These are phyloP conservation scores for Colletotrichum lindemuthianum DNA, from an alignment of 2,329 filamentous ascomycete genomes.

Conservation along the genomic window DNA sequence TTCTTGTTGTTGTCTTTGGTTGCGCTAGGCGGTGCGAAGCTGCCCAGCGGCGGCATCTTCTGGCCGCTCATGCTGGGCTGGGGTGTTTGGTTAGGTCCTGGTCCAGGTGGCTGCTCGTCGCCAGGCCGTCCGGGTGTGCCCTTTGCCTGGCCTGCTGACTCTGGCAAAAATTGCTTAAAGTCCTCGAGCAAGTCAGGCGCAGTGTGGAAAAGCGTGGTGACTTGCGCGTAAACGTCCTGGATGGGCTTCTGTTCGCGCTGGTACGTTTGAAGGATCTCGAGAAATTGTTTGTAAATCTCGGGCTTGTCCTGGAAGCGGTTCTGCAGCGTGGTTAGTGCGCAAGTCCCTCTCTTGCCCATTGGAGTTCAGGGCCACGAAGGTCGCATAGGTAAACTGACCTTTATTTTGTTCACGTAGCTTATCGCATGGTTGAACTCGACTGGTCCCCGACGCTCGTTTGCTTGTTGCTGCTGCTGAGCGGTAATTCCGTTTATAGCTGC, in stretches of 20 bases:
- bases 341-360: not conserved
- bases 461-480: slow-evolving; percentile 55
- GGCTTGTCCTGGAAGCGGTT: slow-evolving; percentile 97
- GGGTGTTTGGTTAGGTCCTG: slow-evolving; percentile 63
- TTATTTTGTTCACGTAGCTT: slow-evolving; percentile 99
- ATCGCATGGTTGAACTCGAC: slow-evolving; percentile 99
- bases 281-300: slow-evolving; percentile 98
- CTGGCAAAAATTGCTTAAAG: slow-evolving; percentile 97
- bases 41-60: slow-evolving; percentile 92
- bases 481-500: slow-evolving; percentile 70
- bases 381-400: slow-evolving; percentile 66
- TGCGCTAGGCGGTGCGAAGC: slow-evolving; percentile 88
- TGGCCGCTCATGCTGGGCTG: slow-evolving; percentile 67
- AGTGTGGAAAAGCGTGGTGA: slow-evolving; percentile 91
- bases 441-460: slow-evolving; percentile 85
- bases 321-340: slow-evolving; percentile 55
- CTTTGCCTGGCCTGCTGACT: slow-evolving; percentile 72
- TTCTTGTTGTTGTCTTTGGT: slow-evolving; percentile 89
- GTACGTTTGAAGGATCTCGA: slow-evolving; percentile 98
- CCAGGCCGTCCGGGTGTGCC: slow-evolving; percentile 64
- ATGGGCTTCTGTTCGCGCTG: slow-evolving; percentile 98
- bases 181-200: slow-evolving; percentile 96
- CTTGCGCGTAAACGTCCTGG: slow-evolving; percentile 96
- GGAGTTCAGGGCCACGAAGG: not conserved
- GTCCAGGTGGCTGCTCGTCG: slow-evolving; percentile 68